phyloP scores from a whole-genome alignment of 768 basidiomycete species.

The Sutorius australiensis region DNA sequence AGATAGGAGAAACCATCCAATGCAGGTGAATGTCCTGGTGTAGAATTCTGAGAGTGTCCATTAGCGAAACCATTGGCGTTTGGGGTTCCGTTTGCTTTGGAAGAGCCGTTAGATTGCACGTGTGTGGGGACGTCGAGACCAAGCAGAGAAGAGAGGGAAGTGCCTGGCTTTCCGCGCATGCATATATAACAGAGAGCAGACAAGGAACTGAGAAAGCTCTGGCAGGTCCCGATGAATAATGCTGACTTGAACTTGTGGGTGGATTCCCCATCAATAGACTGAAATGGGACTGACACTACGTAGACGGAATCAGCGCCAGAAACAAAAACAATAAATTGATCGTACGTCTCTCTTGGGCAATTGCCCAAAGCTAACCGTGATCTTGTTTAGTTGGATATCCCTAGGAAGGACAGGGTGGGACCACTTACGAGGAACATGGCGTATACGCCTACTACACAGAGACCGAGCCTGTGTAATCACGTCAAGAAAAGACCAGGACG shows the following conservation, averaged over 20 bases:
- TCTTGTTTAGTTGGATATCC: constrained; percentile 3
- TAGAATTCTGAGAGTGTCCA: constrained; percentile 24
- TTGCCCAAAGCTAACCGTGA: constrained; percentile 69
- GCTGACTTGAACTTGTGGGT: constrained; percentile 81
- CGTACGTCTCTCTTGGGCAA: constrained; percentile 91
- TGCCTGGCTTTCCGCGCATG: constrained; percentile 51
- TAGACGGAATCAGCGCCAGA: not conserved
- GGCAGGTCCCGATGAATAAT: constrained; percentile 80
- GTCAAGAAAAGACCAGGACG: not conserved
- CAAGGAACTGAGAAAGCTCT: constrained; percentile 73
- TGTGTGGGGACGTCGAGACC: constrained; percentile 47
- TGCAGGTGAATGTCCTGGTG: constrained; percentile 24
- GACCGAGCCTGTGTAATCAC: constrained; percentile 45
- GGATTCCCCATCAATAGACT: constrained; percentile 56
- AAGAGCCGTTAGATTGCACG: constrained; percentile 17
- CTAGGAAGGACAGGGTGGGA: not conserved
- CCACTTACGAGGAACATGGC: constrained; percentile 80
- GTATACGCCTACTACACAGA: constrained; percentile 88
- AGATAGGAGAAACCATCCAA: constrained; percentile 35
- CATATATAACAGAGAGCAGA: constrained; percentile 77
- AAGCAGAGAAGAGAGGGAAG: constrained; percentile 52
- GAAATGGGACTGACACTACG: constrained; percentile 81
- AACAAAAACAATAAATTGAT: not conserved
- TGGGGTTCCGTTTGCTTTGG: constrained; percentile 25
- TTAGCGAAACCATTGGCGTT: constrained; percentile 38